phyloP scores from a whole-genome alignment of 2,329 filamentous ascomycete genomes.

The Aspergillus viridinutans region DNA sequence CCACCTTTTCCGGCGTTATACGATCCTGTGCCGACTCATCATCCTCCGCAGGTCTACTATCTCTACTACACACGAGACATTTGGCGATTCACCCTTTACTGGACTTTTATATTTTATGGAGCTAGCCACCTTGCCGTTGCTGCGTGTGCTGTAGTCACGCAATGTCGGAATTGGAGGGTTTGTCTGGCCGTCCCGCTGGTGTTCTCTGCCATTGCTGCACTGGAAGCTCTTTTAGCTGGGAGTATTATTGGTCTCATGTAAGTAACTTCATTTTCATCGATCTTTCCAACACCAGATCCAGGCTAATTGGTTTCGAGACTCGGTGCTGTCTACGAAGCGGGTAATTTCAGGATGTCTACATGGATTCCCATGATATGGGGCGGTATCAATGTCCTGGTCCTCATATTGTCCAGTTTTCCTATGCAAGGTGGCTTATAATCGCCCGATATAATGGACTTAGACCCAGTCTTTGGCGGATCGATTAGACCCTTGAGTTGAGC shows the following conservation, averaged over 20 bases:
- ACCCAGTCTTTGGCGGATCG: background rate
- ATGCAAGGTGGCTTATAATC: constrained; percentile 80
- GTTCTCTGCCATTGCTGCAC: constrained; percentile 66
- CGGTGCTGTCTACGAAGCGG: constrained; percentile 74
- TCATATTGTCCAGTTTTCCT: constrained; percentile 86
- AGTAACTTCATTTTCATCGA: constrained; percentile 33
- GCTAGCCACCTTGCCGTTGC: constrained; percentile 70
- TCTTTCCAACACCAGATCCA: too few relatives aligned
- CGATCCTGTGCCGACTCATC: constrained; percentile 60
- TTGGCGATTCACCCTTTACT: constrained; percentile 81
- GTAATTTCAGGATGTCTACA: constrained; percentile 86
- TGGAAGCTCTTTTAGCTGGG: constrained; percentile 75
- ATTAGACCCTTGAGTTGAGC: background rate
- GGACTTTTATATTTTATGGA: constrained; percentile 77
- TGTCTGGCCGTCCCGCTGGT: constrained; percentile 69
- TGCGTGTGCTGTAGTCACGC: constrained; percentile 67
- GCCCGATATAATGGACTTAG: background rate
- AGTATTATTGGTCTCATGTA: constrained; percentile 77
- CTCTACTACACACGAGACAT: constrained; percentile 74
- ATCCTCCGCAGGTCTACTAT: constrained; percentile 52
- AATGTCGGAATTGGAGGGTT: constrained; percentile 48
- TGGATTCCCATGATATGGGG: constrained; percentile 92
- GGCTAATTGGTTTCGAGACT: constrained; percentile 47
- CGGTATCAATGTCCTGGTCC: constrained; percentile 73
- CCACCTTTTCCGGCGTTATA: constrained; percentile 79